Evolutionary conservation across 495 filamentous ascomycete species (phyloP).

Genomic region (Aspergillus cristatus): DNA sequence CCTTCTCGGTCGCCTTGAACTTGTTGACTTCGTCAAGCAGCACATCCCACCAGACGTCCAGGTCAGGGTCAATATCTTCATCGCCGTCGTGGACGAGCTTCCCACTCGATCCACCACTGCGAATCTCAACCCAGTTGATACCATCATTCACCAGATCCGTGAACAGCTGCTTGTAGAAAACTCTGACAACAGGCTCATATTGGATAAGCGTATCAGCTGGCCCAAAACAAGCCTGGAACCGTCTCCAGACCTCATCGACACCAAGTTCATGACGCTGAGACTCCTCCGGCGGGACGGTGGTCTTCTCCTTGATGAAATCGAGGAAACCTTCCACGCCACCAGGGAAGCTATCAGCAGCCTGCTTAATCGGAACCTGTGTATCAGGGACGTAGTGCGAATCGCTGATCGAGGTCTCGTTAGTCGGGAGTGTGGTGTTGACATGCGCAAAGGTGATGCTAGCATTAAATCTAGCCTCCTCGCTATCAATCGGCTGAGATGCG

Average conservation of each 20-base stretch:
- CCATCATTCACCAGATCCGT: conserved; percentile 1
- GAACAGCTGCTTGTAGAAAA: conserved; percentile 8
- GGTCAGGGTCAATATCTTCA: conserved; percentile 6
- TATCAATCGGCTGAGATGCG: conserved; percentile 5
- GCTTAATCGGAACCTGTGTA: conserved; percentile 6
- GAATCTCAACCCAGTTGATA: conserved; percentile 12
- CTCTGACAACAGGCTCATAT: conserved; percentile 10
- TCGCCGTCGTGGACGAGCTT: conserved; percentile 7
- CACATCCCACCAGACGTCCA: conserved; percentile 9
- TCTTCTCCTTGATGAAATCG: conserved; percentile 5
- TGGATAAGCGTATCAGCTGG: conserved; percentile 1
- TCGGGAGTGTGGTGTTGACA: conserved; percentile 5
- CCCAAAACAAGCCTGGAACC: conserved; percentile 6
- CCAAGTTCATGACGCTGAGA: conserved; percentile 9
- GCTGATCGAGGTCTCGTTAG: neutral
- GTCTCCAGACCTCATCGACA: conserved; percentile 10
- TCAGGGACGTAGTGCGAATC: conserved; percentile 6
- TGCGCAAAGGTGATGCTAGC: conserved; percentile 9
- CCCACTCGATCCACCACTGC: conserved; percentile 1
- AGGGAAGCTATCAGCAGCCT: conserved; percentile 3
- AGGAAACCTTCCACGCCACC: conserved; percentile 4
- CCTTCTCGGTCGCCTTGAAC: conserved; percentile 5
- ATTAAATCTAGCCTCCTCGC: conserved; percentile 1
- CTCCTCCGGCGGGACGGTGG: conserved; percentile 2
- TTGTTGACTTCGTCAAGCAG: conserved; percentile 8